Conservation (phyloP, 495 filamentous ascomycete genomes). For the Penicillium mononematosum region DNA sequence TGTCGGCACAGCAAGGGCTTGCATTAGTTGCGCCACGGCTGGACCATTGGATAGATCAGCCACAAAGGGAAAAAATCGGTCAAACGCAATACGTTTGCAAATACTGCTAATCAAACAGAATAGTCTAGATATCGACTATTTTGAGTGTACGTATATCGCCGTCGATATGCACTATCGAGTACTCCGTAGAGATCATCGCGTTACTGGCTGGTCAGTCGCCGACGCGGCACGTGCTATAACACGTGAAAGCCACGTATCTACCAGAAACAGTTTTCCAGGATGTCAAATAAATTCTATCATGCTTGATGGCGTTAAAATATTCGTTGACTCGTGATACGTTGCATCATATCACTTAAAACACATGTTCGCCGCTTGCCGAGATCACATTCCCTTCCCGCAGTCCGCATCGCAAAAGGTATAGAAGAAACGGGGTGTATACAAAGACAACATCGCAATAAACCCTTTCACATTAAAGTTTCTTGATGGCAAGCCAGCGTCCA, state of each 20-base stretch:
- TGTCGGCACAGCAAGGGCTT: neutral
- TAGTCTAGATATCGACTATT: neutral
- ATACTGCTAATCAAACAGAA: neutral
- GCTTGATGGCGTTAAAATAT: slow-evolving; percentile 8
- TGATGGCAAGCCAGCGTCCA: slow-evolving; percentile 42
- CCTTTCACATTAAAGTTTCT: slow-evolving; percentile 35
- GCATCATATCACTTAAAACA: slow-evolving; percentile 17
- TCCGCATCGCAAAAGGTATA: slow-evolving; percentile 3
- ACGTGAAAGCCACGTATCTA: neutral
- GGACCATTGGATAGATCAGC: neutral
- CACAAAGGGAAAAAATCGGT: neutral
- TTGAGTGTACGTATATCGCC: neutral
- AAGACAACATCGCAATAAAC: neutral
- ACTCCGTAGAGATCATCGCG: neutral
- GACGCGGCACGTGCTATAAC: neutral
- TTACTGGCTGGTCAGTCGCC: neutral
- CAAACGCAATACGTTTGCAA: neutral
- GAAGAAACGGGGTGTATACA: neutral
- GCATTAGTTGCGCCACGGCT: neutral
- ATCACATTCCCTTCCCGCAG: neutral
- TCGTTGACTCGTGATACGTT: slow-evolving; percentile 23
- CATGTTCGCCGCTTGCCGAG: slow-evolving; percentile 9
- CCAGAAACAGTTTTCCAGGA: neutral
- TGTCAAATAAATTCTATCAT: slow-evolving; percentile 6
- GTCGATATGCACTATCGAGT: neutral